These are phyloP conservation scores for Pseudofabraea citricarpa DNA, from an alignment of 2,329 filamentous ascomycete genomes.

Conservation along the genomic window DNA sequence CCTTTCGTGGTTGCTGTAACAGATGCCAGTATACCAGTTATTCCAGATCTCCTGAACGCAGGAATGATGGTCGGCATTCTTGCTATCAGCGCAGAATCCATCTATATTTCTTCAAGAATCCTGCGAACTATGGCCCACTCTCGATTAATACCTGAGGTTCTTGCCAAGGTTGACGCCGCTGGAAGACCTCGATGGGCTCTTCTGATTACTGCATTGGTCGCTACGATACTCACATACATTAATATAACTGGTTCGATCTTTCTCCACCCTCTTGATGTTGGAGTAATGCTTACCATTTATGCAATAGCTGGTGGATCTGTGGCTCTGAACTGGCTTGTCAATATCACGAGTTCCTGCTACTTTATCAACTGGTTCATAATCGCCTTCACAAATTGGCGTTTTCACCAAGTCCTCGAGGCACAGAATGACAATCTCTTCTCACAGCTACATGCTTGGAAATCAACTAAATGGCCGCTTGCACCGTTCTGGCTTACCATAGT, in stretches of 20 bases:
- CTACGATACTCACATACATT: slow-evolving; percentile 11
- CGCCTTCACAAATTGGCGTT: slow-evolving; percentile 56
- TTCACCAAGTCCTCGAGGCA: slow-evolving; percentile 48
- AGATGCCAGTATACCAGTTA: slow-evolving; percentile 10
- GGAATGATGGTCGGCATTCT: slow-evolving; percentile 11
- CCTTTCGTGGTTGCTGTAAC: slow-evolving; percentile 17
- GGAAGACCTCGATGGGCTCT: slow-evolving; percentile 9
- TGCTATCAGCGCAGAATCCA: slow-evolving; percentile 11
- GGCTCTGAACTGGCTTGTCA: slow-evolving; percentile 12
- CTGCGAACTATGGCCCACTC: slow-evolving; percentile 15
- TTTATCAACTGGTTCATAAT: slow-evolving; percentile 50
- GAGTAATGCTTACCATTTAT: background rate
- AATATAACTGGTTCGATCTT: slow-evolving; percentile 1
- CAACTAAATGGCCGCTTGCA: slow-evolving; percentile 8
- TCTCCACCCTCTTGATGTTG: background rate
- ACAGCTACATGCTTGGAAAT: slow-evolving; percentile 6
- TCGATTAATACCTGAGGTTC: slow-evolving; percentile 8
- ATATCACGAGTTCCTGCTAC: slow-evolving; percentile 6
- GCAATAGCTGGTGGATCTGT: slow-evolving; percentile 1
- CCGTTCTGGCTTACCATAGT: slow-evolving; percentile 5
- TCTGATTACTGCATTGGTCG: slow-evolving; percentile 6
- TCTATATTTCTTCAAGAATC: slow-evolving; percentile 19
- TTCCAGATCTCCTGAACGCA: slow-evolving; percentile 14
- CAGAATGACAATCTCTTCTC: slow-evolving; percentile 30
- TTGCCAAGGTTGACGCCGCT: slow-evolving; percentile 6